These are phyloP conservation scores for Sungouiella thailandica DNA, from an alignment of 805 yeast species.

Conservation along the genomic window DNA sequence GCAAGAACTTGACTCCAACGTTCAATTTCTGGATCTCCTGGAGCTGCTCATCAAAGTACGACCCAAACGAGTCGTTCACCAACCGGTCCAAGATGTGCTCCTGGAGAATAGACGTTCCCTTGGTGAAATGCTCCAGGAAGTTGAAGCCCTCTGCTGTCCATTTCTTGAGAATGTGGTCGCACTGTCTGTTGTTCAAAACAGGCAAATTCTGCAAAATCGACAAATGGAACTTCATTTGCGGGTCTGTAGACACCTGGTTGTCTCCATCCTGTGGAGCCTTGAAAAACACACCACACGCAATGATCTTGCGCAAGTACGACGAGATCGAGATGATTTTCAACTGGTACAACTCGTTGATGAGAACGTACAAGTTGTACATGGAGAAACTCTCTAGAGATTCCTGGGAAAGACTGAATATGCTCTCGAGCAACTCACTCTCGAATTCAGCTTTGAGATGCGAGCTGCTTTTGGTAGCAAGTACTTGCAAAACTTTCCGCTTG, in stretches of 20 bases:
- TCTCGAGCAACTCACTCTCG: constrained; percentile 38
- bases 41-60: constrained; percentile 6
- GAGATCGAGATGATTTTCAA: constrained; percentile 51
- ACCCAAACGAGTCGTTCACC: constrained; percentile 16
- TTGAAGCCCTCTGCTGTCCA: constrained; percentile 33
- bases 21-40: constrained; percentile 20
- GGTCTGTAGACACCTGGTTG: constrained; percentile 4
- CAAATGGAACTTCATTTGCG: constrained; percentile 42
- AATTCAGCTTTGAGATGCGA: constrained; percentile 37
- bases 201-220: constrained; percentile 56
- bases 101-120: constrained; percentile 30
- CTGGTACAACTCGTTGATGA: constrained; percentile 49
- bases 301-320: constrained; percentile 70
- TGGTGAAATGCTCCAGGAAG: constrained; percentile 33
- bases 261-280: constrained; percentile 31
- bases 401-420: constrained; percentile 28
- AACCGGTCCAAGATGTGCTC: constrained; percentile 29
- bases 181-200: constrained; percentile 48
- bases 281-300: constrained; percentile 82
- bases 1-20: constrained; percentile 40
- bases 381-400: constrained; percentile 6
- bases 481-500: constrained; percentile 33
- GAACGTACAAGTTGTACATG: constrained; percentile 33
- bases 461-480: constrained; percentile 13
- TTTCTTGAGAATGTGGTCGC: constrained; percentile 49